These are phyloP conservation scores for Euphrasia confusa DNA, from an alignment of 257 asterid genomes.

Conservation along the genomic window DNA sequence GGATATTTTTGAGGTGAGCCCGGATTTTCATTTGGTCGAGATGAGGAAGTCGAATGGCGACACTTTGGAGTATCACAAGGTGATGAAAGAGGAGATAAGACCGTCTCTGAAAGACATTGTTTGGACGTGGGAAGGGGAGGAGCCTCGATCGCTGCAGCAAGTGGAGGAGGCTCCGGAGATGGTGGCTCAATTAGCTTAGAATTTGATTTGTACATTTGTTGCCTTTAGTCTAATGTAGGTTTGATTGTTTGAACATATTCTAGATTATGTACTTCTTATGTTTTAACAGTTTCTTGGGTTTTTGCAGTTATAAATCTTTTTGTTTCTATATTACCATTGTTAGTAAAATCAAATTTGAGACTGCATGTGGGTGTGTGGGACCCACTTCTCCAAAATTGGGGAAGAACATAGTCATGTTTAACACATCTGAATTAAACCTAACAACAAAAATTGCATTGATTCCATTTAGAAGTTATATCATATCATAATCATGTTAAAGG, in stretches of 20 bases:
- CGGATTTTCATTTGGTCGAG: conserved; percentile 63
- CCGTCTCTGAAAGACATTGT: conserved; percentile 39
- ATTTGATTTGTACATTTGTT: conserved; percentile 1
- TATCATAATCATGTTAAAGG: conserved; percentile 16
- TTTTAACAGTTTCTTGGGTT: neutral
- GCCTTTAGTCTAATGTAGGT: neutral
- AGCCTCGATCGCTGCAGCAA: conserved; percentile 25
- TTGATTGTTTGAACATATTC: neutral
- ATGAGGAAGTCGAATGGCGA: conserved; percentile 63
- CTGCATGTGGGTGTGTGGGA: no score
- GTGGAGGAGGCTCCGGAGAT: neutral
- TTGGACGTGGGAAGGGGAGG: conserved; percentile 45
- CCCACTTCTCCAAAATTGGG: no score
- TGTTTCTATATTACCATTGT: no score
- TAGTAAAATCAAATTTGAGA: no score
- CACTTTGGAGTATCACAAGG: conserved; percentile 60
- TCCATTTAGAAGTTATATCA: conserved; percentile 27
- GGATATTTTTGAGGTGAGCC: conserved; percentile 57
- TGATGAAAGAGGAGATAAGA: conserved; percentile 52
- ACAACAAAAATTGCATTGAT: conserved; percentile 13
- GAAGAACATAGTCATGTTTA: conserved; percentile 4
- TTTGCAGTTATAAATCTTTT: no score
- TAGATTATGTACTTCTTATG: neutral
- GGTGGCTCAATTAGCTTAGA: conserved; percentile 6
- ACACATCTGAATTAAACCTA: neutral